A percentile compares a stretch with the other conserved stretches of the same genome.
phyloP scores from a whole-genome alignment of 345 rosid species.

The Sonneratia alba region DNA sequence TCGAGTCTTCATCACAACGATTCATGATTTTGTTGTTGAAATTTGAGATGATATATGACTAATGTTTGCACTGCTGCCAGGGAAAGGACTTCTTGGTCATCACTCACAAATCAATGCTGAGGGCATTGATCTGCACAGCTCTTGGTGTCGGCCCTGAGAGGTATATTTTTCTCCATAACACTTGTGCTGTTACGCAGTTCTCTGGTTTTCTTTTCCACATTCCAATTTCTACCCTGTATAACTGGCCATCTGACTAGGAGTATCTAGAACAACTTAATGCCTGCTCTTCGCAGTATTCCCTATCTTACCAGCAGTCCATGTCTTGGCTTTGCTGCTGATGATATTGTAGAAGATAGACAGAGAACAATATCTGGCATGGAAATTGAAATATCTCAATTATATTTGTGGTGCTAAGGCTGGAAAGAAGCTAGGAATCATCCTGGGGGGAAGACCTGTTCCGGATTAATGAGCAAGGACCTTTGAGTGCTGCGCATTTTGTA shows the following conservation, averaged over 20 bases:
- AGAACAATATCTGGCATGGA: not conserved
- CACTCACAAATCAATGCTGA: constrained; percentile 56
- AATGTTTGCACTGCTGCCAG: constrained; percentile 14
- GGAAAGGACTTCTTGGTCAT: constrained; percentile 44
- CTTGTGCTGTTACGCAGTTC: not conserved
- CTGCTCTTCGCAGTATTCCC: not conserved
- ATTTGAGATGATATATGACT: not conserved
- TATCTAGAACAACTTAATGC: not conserved
- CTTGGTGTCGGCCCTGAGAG: constrained; percentile 50
- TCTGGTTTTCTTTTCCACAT: not conserved
- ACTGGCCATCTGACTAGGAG: not conserved
- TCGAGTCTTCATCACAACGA: not conserved
- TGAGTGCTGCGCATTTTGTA: no score
- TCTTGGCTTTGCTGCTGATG: not conserved
- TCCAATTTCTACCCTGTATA: not conserved
- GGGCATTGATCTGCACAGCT: constrained; percentile 61
- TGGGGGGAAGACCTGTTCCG: no score
- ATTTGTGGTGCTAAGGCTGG: no score
- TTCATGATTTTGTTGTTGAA: not conserved
- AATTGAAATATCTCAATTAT: not conserved
- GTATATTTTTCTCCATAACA: constrained; percentile 13
- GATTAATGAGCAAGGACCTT: no score
- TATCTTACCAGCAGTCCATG: not conserved
- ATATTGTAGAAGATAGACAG: not conserved
- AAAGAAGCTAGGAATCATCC: no score